A percentile compares a stretch with the other conserved stretches of the same genome.
Evolutionary conservation across 495 filamentous ascomycete species (phyloP).

Genomic region (Hypoxylon subgilvum): DNA sequence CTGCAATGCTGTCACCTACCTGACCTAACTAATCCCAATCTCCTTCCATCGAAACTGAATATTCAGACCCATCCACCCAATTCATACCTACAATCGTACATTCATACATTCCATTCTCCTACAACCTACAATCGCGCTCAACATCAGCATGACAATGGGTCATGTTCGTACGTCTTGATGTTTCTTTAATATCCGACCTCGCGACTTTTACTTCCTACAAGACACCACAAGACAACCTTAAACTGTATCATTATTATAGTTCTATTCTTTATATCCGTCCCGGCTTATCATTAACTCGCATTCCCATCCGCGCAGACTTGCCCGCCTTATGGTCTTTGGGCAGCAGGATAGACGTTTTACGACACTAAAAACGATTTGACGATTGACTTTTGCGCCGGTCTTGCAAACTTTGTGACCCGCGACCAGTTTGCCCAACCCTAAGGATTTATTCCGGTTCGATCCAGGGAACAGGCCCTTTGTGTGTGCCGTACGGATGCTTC

Average conservation of each 20-base stretch:
- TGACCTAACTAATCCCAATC: slow-evolving; percentile 11
- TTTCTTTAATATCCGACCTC: no score
- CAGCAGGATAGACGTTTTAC: slow-evolving; percentile 21
- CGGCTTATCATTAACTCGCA: slow-evolving; percentile 5
- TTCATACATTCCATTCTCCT: no score
- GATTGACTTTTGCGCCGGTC: slow-evolving; percentile 27
- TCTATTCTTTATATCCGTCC: slow-evolving; percentile 9
- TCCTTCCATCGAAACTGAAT: no score
- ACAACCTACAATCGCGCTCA: no score
- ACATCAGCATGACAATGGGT: no score
- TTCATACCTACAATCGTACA: no score
- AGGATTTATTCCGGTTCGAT: not conserved
- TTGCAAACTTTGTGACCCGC: slow-evolving; percentile 10
- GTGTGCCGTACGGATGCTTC: slow-evolving; percentile 17
- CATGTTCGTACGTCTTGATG: no score
- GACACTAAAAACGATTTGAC: slow-evolving; percentile 8
- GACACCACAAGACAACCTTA: not conserved
- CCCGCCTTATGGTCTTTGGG: slow-evolving; percentile 1
- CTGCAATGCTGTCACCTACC: no score
- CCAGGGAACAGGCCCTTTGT: not conserved
- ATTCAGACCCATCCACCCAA: no score
- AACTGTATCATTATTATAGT: slow-evolving; percentile 25
- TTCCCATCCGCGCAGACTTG: not conserved
- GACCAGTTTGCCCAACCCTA: not conserved
- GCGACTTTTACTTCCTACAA: no score